A percentile compares a stretch with the other conserved stretches of the same genome.
phyloP scores from a whole-genome alignment of 2,329 filamentous ascomycete species.

The Diaporthe sp. region DNA sequence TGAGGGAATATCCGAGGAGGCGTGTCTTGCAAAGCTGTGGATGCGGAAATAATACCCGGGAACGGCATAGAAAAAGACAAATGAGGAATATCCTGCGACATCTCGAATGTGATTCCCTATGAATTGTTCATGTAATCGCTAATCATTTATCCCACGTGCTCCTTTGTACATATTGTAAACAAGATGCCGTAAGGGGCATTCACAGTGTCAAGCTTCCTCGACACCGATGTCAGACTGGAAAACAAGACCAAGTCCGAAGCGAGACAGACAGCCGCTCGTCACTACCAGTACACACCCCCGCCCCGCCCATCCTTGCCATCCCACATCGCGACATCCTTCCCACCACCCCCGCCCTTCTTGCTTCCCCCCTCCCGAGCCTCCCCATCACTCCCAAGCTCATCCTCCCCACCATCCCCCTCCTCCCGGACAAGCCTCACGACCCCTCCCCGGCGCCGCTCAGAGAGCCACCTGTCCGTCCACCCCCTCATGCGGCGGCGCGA shows the following conservation, averaged over 20 bases:
- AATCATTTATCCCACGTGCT: not conserved
- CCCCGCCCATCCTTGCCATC: conserved; percentile 56
- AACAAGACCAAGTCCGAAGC: no score
- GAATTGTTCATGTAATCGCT: not conserved
- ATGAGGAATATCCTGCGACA: not conserved
- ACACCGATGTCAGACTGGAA: not conserved
- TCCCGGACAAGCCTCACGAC: conserved; percentile 60
- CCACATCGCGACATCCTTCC: conserved; percentile 48
- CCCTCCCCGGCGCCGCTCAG: conserved; percentile 69
- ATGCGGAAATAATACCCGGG: not conserved
- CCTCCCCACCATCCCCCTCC: conserved; percentile 48
- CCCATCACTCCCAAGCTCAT: conserved; percentile 48
- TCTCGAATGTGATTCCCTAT: not conserved
- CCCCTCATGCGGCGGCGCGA: conserved; percentile 71
- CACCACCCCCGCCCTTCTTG: conserved; percentile 44
- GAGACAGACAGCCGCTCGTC: not conserved
- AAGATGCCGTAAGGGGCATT: no score
- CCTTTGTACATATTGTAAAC: not conserved
- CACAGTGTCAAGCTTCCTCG: no score
- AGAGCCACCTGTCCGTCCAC: conserved; percentile 74
- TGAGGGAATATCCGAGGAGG: not conserved
- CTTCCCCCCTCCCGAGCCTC: conserved; percentile 52
- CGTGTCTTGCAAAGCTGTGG: not conserved
- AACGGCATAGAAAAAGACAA: not conserved
- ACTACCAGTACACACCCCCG: conserved; percentile 56